A percentile compares a stretch with the other conserved stretches of the same genome.
These are phyloP conservation scores for Rhododendron molle DNA, from an alignment of 148 eudicot genomes.

Conservation along the genomic window DNA sequence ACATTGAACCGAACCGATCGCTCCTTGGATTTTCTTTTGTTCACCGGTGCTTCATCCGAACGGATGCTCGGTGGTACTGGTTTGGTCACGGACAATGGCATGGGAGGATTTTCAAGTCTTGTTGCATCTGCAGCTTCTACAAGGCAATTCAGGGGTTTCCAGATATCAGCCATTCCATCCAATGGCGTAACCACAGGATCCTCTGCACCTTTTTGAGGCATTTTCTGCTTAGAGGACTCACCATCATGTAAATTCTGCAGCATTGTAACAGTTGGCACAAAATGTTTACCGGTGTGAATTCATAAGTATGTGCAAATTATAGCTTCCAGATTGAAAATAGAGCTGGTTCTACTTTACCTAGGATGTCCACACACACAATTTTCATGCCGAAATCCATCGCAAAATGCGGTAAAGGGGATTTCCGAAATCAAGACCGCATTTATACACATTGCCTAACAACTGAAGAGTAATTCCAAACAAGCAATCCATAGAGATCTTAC, in stretches of 20 bases:
- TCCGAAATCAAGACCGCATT: neutral
- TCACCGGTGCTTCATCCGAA: conserved; percentile 12
- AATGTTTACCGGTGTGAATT: neutral
- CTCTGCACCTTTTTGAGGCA: conserved; percentile 20
- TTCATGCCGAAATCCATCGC: neutral
- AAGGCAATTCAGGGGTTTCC: conserved; percentile 52
- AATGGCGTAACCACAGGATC: conserved; percentile 17
- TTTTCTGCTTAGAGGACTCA: conserved; percentile 32
- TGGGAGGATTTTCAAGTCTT: conserved; percentile 30
- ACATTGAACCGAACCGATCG: conserved; percentile 16
- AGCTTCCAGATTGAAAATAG: neutral
- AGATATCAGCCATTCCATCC: conserved; percentile 45
- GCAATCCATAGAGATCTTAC: conserved; percentile 18
- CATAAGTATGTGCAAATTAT: neutral
- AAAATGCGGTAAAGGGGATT: neutral
- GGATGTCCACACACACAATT: neutral
- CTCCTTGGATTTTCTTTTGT: conserved; percentile 26
- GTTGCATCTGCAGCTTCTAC: conserved; percentile 54
- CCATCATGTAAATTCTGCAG: conserved; percentile 32
- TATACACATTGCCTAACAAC: neutral
- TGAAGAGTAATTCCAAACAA: neutral
- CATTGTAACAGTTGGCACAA: neutral
- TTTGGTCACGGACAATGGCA: conserved; percentile 30
- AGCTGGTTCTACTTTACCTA: neutral
- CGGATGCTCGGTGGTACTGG: conserved; percentile 13